Conservation (phyloP, 1,284 basidiomycete genomes). For the Golubevia pallescens region DNA sequence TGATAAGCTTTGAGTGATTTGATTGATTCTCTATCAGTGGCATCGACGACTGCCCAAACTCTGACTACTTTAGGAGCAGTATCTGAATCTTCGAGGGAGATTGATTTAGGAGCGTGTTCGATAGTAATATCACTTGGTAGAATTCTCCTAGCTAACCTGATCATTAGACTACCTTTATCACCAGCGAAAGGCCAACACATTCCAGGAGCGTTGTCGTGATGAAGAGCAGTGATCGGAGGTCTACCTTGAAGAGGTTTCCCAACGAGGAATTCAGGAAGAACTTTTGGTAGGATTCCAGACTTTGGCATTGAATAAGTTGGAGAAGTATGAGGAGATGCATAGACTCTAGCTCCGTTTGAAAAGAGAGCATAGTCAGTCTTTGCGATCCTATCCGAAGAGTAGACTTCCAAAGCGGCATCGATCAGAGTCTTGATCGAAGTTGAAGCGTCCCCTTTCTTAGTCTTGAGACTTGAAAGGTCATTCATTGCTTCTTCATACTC, state of each 20-base stretch:
- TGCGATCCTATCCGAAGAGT: slow-evolving; percentile 79
- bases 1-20: neutral
- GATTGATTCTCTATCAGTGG: neutral
- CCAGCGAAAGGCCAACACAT: slow-evolving; percentile 93
- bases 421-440: slow-evolving; percentile 76
- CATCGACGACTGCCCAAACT: slow-evolving; percentile 71
- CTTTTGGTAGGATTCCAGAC: slow-evolving; percentile 22
- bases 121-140: slow-evolving; percentile 79
- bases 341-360: slow-evolving; percentile 78
- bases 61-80: slow-evolving; percentile 85
- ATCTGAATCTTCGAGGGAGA: slow-evolving; percentile 75
- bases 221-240: slow-evolving; percentile 81
- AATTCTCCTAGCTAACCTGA: slow-evolving; percentile 75
- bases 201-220: slow-evolving; percentile 80
- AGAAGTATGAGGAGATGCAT: slow-evolving; percentile 78
- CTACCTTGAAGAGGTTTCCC: slow-evolving; percentile 72
- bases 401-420: slow-evolving; percentile 71
- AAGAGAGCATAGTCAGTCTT: slow-evolving; percentile 84
- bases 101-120: slow-evolving; percentile 81
- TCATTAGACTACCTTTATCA: slow-evolving; percentile 77
- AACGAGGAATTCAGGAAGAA: slow-evolving; percentile 27
- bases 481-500: slow-evolving; percentile 71
- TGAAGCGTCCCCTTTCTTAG: neutral
- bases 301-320: slow-evolving; percentile 73
- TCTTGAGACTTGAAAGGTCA: neutral